Percentiles rank a stretch among this genome's conserved stretches.
These are phyloP conservation scores for Salix dunnii DNA, from an alignment of 345 rosid genomes.

Conservation along the genomic window DNA sequence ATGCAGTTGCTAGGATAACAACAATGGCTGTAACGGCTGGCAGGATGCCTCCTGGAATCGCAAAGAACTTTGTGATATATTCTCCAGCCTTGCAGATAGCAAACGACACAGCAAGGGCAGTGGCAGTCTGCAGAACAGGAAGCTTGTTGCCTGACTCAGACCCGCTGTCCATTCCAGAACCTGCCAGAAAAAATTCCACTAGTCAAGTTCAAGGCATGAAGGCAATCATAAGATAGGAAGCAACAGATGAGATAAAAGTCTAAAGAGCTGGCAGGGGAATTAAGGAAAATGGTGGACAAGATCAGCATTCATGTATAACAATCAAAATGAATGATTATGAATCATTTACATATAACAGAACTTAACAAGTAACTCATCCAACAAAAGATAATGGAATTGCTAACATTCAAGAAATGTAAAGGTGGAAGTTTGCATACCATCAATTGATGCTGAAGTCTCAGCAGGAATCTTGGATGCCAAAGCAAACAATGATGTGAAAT, in stretches of 20 bases:
- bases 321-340: background rate
- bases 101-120: slow-evolving; percentile 71
- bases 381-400: background rate
- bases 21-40: slow-evolving; percentile 63
- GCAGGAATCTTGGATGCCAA: slow-evolving; percentile 70
- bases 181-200: slow-evolving; percentile 29
- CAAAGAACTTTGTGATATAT: slow-evolving; percentile 43
- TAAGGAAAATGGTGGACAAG: background rate
- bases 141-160: slow-evolving; percentile 42
- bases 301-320: background rate
- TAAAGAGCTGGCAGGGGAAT: background rate
- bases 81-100: slow-evolving; percentile 76
- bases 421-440: slow-evolving; percentile 32
- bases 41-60: slow-evolving; percentile 56
- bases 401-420: slow-evolving; percentile 2
- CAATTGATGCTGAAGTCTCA: slow-evolving; percentile 43
- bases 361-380: background rate
- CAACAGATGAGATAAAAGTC: background rate
- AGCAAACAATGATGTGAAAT: slow-evolving; percentile 74
- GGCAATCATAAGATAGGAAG: background rate
- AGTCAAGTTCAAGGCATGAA: background rate
- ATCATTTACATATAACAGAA: background rate
- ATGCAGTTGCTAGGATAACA: slow-evolving; percentile 61
- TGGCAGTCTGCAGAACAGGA: slow-evolving; percentile 56
- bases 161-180: slow-evolving; percentile 30